Percentiles rank a stretch among this genome's conserved stretches.
Conservation (phyloP, 306 rosid genomes). For the Cyamopsis tetragonoloba region DNA sequence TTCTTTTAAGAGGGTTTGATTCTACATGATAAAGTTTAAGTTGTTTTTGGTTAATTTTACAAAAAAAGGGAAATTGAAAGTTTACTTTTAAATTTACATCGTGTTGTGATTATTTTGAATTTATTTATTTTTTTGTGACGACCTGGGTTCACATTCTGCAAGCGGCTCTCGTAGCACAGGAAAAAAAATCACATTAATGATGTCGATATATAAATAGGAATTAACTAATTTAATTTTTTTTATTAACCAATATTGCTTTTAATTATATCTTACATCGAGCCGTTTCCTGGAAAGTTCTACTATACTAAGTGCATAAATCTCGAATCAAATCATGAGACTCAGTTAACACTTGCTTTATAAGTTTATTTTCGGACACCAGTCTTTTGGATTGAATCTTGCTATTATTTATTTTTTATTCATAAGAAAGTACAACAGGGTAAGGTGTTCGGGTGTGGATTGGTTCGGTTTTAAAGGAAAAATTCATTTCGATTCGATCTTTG, state of each 20-base stretch:
- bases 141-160: neutral
- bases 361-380: no score
- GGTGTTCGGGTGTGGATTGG: no score
- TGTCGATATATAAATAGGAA: neutral
- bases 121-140: neutral
- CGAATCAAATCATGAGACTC: no score
- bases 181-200: neutral
- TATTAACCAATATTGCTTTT: neutral
- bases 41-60: conserved; percentile 58
- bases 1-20: conserved; percentile 53
- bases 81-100: conserved; percentile 34
- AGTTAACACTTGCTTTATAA: no score
- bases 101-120: conserved; percentile 12
- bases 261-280: no score
- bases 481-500: no score
- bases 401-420: no score
- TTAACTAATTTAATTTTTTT: neutral
- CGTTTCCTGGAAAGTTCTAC: neutral
- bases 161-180: neutral
- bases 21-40: conserved; percentile 65
- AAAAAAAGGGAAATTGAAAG: conserved; percentile 41
- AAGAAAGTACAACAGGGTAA: no score
- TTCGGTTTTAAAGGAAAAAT: no score
- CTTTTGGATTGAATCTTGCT: no score
- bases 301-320: no score